phyloP scores from a whole-genome alignment of 306 rosid species.

The Lagenaria siceraria region DNA sequence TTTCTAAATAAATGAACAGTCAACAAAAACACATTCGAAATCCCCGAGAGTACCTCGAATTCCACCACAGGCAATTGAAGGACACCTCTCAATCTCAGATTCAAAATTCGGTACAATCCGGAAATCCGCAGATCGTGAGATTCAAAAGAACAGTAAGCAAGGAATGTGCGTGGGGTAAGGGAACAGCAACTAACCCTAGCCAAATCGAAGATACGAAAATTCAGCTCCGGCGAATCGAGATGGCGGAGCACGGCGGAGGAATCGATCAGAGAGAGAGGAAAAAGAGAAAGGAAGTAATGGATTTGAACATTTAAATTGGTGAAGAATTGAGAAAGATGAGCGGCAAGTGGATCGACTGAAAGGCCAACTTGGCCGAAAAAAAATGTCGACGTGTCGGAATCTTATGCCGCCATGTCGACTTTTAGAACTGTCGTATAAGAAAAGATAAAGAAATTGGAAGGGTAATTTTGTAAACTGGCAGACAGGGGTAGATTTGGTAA shows the following conservation, averaged over 20 bases:
- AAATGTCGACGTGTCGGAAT: neutral
- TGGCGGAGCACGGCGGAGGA: neutral
- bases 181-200: neutral
- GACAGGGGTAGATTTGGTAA: neutral
- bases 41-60: neutral
- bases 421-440: neutral
- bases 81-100: neutral
- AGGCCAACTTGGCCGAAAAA: neutral
- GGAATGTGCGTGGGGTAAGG: neutral
- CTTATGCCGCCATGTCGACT: neutral
- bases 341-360: neutral
- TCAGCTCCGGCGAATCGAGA: neutral
- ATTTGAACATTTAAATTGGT: constrained; percentile 4
- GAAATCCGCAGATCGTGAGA: neutral
- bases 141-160: neutral
- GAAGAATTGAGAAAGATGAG: neutral
- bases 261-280: neutral
- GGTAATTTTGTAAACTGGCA: neutral
- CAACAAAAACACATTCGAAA: neutral
- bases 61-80: neutral
- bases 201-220: neutral
- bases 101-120: neutral
- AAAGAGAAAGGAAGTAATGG: neutral
- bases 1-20: neutral
- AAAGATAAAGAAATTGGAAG: neutral